Evolutionary conservation across 2,329 filamentous ascomycete species (phyloP).

Genomic region (Teratosphaeria nubilosa): DNA sequence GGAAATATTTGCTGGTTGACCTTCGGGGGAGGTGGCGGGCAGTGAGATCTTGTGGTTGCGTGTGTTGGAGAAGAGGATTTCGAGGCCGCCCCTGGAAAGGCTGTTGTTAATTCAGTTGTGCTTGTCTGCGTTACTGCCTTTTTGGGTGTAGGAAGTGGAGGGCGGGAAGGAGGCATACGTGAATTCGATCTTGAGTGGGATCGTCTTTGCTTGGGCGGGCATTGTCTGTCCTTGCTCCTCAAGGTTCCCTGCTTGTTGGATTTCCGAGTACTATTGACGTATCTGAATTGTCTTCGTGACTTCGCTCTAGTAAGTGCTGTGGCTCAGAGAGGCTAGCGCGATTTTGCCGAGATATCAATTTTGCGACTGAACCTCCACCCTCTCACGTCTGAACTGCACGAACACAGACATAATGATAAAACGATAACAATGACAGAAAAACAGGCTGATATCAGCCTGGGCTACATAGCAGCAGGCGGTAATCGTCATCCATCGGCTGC

Average conservation of each 20-base stretch:
- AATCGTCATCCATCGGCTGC: slow-evolving; percentile 84
- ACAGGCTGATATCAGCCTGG: slow-evolving; percentile 7
- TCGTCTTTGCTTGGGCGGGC: neutral
- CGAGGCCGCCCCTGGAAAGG: slow-evolving; percentile 62
- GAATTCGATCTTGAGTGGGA: slow-evolving; percentile 52
- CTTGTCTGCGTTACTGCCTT: slow-evolving; percentile 2
- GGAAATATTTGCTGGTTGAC: slow-evolving; percentile 56
- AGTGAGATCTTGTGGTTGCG: slow-evolving; percentile 61
- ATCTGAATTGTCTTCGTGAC: neutral
- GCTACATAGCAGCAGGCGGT: slow-evolving; percentile 65
- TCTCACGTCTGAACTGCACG: neutral
- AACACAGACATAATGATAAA: neutral
- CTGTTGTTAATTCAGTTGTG: slow-evolving; percentile 25
- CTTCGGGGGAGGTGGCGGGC: slow-evolving; percentile 51
- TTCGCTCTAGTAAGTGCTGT: neutral
- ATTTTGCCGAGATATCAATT: neutral
- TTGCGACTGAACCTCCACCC: neutral
- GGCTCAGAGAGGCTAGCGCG: neutral
- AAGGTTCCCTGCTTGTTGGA: neutral
- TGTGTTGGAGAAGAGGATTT: slow-evolving; percentile 84
- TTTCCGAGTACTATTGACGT: neutral
- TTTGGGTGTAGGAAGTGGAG: slow-evolving; percentile 8
- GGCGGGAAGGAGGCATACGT: slow-evolving; percentile 39
- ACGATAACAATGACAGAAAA: neutral
- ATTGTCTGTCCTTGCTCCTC: neutral